Evolutionary conservation across 345 rosid genomes (phyloP).

Genomic region (Citrus unshiu): DNA sequence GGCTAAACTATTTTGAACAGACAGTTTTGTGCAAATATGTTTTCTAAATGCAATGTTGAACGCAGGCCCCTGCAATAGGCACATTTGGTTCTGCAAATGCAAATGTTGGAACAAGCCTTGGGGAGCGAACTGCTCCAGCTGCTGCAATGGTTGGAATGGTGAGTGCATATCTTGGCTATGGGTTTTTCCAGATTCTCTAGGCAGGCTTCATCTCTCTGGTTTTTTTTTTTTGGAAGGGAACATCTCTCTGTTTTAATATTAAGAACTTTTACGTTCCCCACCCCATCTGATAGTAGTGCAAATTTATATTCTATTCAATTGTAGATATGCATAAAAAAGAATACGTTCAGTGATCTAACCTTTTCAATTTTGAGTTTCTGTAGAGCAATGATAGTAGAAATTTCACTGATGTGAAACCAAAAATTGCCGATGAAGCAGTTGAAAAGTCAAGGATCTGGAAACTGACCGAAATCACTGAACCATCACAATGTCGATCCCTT

Average conservation of each 20-base stretch:
- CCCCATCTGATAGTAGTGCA: background rate
- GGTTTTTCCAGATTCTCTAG: background rate
- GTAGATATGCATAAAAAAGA: background rate
- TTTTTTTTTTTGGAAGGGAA: no score
- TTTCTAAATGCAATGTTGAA: conserved; percentile 12
- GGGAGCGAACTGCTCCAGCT: conserved; percentile 47
- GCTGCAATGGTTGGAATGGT: conserved; percentile 61
- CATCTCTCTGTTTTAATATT: background rate
- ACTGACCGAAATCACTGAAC: conserved; percentile 69
- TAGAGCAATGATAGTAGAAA: conserved; percentile 50
- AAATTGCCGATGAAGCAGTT: conserved; percentile 51
- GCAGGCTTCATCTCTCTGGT: background rate
- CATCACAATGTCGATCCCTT: conserved; percentile 63
- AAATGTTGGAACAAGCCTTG: conserved; percentile 46
- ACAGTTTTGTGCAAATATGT: conserved; percentile 2
- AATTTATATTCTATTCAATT: background rate
- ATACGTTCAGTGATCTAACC: background rate
- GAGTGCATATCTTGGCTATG: conserved; percentile 23
- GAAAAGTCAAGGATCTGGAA: conserved; percentile 70
- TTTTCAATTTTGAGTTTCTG: conserved; percentile 22
- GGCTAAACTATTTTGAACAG: conserved; percentile 28
- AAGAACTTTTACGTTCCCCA: no score
- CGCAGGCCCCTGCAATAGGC: conserved; percentile 44
- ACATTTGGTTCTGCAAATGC: conserved; percentile 50
- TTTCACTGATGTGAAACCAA: conserved; percentile 62